Conservation (phyloP, 192 early-diverging fungal species). For the Podila horticola region DNA sequence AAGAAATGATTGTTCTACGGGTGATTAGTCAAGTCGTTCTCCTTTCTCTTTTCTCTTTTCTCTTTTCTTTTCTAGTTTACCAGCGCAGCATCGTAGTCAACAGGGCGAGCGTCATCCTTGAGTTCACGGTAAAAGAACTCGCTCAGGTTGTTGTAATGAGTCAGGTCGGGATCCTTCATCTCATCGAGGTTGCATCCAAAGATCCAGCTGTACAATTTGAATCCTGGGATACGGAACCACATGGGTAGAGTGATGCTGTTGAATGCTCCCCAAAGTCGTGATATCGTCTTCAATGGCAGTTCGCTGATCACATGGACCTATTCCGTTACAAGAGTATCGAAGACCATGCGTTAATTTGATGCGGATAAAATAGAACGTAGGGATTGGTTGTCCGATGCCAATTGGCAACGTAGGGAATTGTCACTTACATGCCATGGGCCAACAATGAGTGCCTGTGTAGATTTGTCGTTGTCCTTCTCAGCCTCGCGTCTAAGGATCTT, state of each 20-base stretch:
- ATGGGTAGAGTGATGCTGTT: conserved; percentile 86
- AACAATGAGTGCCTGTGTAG: conserved; percentile 63
- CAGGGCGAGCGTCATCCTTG: conserved; percentile 77
- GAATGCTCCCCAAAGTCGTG: conserved; percentile 90
- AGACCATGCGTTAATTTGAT: too few species aligned
- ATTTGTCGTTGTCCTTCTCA: conserved; percentile 33
- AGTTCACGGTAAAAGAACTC: conserved; percentile 95
- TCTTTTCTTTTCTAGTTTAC: conserved; percentile 38
- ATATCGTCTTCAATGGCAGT: conserved; percentile 90
- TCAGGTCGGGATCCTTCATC: conserved; percentile 87
- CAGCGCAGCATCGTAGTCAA: conserved; percentile 73
- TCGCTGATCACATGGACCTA: conserved; percentile 88
- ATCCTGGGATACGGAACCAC: conserved; percentile 77
- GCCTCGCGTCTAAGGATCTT: conserved; percentile 57
- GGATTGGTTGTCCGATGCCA: not conserved
- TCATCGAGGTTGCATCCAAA: conserved; percentile 96
- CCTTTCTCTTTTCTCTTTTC: not conserved
- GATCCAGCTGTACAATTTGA: conserved; percentile 80
- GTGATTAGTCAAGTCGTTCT: not conserved
- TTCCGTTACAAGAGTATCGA: not conserved
- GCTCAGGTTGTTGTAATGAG: conserved; percentile 83
- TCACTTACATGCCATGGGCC: conserved; percentile 83
- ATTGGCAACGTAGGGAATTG: conserved; percentile 2
- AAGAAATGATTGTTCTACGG: not conserved
- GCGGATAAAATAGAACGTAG: too few species aligned